Evolutionary conservation across 2,329 filamentous ascomycete species (phyloP), one percentile per base, ranked within the genome.

Genomic region (Penicillium sp.): DNA sequence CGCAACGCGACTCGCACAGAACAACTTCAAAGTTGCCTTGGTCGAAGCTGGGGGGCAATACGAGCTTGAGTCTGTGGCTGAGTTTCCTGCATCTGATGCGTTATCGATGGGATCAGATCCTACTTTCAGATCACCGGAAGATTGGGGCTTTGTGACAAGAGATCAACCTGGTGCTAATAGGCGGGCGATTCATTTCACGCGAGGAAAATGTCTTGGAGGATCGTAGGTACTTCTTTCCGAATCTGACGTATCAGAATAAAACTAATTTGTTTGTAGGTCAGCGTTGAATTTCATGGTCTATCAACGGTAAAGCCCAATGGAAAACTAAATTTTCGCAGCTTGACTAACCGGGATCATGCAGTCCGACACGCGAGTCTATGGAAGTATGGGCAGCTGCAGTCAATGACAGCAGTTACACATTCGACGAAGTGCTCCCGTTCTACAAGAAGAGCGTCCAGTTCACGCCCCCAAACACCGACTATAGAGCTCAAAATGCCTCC

Each of bases 201-300:
- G 67, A 4, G 70, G 70, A 3, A 71, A 71, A 41, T 67, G 65
- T 35, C 54, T 71, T 3, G 68, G 69, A 13, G 69, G 69, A 53
- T 70, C 68, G 60, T 65, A 55, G 49, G 66, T 59, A 8, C 9
- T 33, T 15, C n/a, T 25, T 49, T 17, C 25, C 9, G 1, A 13
- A n/a, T 8, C 6, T 10, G 9, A 6, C 7, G 12, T 10, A 21
- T 4, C 10, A n/a, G 17, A 17, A 23, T 13, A 6, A 5, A 48
- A 8, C 27, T 48, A 3, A 53, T 27, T 21, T 8, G 3, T 36
- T 3, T 23, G 4, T 33, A 66, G 68, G 2, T 71, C 68, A 4
- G 68, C 70, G 3, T 48, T 67, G 39, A 72, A 72, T 47, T 68
- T 59, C 9, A 68, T 70, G 67, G 58, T 64, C n/a, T 72, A 72